These are phyloP conservation scores for Funneliformis mosseae DNA, from an alignment of 192 early-diverging fungal species.

Conservation along the genomic window DNA sequence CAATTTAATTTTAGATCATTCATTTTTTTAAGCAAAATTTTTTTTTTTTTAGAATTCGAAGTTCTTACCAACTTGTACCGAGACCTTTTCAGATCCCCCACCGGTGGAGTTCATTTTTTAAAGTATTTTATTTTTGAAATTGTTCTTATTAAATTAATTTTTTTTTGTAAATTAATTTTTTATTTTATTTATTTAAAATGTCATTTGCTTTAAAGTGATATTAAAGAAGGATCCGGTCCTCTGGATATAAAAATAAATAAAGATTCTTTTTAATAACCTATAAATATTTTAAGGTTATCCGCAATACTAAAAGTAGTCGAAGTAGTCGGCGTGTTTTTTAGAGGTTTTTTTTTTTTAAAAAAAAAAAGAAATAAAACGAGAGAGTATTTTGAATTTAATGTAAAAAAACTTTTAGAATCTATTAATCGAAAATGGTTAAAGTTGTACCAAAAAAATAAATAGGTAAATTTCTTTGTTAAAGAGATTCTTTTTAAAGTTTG, in stretches of 20 bases:
- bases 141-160: neutral
- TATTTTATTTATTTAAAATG: neutral
- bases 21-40: neutral
- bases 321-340: too few relatives aligned
- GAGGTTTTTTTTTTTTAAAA: neutral
- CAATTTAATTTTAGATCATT: neutral
- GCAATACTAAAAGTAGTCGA: neutral
- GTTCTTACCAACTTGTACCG: neutral
- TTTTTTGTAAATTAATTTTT: neutral
- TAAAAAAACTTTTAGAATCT: neutral
- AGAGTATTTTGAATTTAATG: neutral
- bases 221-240: neutral
- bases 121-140: neutral
- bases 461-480: neutral
- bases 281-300: neutral
- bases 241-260: neutral
- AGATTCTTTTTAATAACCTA: neutral
- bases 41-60: too few relatives aligned
- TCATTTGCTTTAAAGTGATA: neutral
- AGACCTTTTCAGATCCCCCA: neutral
- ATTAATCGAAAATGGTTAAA: neutral
- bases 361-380: neutral
- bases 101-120: neutral
- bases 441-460: neutral
- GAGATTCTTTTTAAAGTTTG: neutral